Percentiles rank a stretch among this genome's conserved stretches.
phyloP scores from a whole-genome alignment of 2,329 filamentous ascomycete species.

The Sporothrix pallida region DNA sequence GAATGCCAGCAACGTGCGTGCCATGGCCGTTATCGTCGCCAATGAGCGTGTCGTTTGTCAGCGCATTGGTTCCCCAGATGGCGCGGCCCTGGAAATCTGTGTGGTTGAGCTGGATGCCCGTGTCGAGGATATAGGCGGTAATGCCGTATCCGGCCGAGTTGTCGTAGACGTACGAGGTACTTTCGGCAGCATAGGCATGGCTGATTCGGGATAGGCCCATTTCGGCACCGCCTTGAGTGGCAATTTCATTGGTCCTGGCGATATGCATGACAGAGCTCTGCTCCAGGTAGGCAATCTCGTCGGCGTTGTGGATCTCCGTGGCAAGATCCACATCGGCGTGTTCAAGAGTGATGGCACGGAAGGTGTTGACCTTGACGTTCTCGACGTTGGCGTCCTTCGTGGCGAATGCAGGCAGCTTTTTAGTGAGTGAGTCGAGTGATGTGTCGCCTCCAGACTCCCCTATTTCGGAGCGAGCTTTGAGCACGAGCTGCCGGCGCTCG shows the following conservation, averaged over 20 bases:
- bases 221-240: conserved; percentile 60
- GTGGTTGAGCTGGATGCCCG: conserved; percentile 64
- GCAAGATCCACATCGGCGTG: conserved; percentile 46
- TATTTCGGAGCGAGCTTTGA: conserved; percentile 40
- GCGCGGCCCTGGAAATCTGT: conserved; percentile 63
- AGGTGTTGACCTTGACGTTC: conserved; percentile 55
- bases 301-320: conserved; percentile 53
- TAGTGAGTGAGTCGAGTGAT: background rate
- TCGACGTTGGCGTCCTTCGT: conserved; percentile 44
- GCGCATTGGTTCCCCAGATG: conserved; percentile 19
- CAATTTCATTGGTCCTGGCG: conserved; percentile 41
- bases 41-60: background rate
- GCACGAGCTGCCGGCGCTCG: conserved; percentile 47
- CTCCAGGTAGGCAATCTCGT: conserved; percentile 53
- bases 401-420: background rate
- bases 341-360: conserved; percentile 57
- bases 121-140: conserved; percentile 69
- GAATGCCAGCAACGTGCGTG: conserved; percentile 64
- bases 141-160: conserved; percentile 59
- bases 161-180: conserved; percentile 58
- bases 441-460: background rate
- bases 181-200: conserved; percentile 45
- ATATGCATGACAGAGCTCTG: conserved; percentile 54
- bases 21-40: conserved; percentile 30
- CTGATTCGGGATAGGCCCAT: conserved; percentile 62